Percentiles rank a stretch among this genome's conserved stretches.
These are phyloP conservation scores for Arabidopsis hybrid DNA, from an alignment of 441 rosid genomes.

Conservation along the genomic window DNA sequence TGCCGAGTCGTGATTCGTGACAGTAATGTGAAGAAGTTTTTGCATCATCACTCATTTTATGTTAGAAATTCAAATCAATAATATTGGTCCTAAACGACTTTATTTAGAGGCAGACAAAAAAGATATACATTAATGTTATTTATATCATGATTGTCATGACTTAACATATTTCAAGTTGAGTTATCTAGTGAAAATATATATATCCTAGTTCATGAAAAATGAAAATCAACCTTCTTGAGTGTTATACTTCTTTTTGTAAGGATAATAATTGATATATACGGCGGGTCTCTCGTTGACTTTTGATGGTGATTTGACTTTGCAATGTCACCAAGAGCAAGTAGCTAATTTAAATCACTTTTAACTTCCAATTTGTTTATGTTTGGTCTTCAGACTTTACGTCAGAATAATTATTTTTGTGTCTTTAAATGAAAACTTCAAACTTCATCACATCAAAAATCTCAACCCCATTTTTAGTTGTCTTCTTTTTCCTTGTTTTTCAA, in stretches of 20 bases:
- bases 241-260: neutral
- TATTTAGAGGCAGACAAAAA: neutral
- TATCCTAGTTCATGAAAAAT: neutral
- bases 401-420: neutral
- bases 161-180: conserved; percentile 28
- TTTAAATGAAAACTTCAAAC: neutral
- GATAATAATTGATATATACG: conserved; percentile 16
- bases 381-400: conserved; percentile 16
- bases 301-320: conserved; percentile 16
- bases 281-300: conserved; percentile 28
- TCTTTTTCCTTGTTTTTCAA: neutral
- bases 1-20: conserved; percentile 12
- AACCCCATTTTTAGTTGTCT: neutral
- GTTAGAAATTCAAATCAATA: neutral
- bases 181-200: neutral
- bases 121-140: neutral
- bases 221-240: neutral
- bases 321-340: conserved; percentile 30
- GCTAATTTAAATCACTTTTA: conserved; percentile 18
- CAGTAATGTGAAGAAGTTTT: conserved; percentile 3
- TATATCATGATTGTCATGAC: conserved; percentile 6
- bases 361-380: conserved; percentile 13
- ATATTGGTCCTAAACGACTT: neutral
- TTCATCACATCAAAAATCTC: neutral
- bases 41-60: neutral